Conservation (phyloP, 2,329 filamentous ascomycete genomes). For the Penicillium sp. region DNA sequence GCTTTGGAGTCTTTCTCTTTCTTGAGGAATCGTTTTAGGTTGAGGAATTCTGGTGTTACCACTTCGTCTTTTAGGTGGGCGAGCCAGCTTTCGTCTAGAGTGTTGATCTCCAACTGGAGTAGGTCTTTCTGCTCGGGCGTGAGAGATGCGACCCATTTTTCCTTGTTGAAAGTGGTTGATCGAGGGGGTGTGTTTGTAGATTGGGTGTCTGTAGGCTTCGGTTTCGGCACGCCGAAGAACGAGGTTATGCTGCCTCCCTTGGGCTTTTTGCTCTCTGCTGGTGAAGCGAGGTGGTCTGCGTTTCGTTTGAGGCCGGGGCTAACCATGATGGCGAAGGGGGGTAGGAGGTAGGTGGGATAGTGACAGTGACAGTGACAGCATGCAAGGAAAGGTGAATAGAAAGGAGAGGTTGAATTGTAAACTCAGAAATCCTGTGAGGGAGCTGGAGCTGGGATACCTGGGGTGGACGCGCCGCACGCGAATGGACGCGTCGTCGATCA, state of each 20-base stretch:
- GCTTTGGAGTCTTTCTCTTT: slow-evolving; percentile 73
- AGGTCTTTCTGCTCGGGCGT: slow-evolving; percentile 80
- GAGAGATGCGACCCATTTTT: slow-evolving; percentile 81
- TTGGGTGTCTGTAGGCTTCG: slow-evolving; percentile 37
- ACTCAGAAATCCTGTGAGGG: too few species aligned
- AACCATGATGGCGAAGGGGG: slow-evolving; percentile 27
- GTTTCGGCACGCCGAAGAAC: slow-evolving; percentile 79
- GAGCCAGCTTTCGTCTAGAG: slow-evolving; percentile 89
- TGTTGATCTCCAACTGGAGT: slow-evolving; percentile 87
- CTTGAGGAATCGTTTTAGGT: slow-evolving; percentile 84
- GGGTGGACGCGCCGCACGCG: slow-evolving; percentile 18
- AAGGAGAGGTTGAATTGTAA: not conserved
- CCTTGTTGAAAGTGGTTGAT: slow-evolving; percentile 76
- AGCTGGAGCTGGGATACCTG: not conserved
- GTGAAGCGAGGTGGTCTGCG: slow-evolving; percentile 50
- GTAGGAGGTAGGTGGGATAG: not conserved
- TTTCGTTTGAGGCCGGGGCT: slow-evolving; percentile 66
- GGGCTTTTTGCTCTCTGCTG: slow-evolving; percentile 68
- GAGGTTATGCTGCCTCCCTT: slow-evolving; percentile 80
- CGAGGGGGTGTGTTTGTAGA: slow-evolving; percentile 21
- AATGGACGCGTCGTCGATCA: slow-evolving; percentile 18
- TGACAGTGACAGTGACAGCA: not conserved
- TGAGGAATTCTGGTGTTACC: slow-evolving; percentile 75
- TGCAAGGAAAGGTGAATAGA: not conserved
- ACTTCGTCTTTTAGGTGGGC: slow-evolving; percentile 87